These are phyloP conservation scores for Plasmodium adleri DNA, from an alignment of 169 alveolate species.

Conservation along the genomic window DNA sequence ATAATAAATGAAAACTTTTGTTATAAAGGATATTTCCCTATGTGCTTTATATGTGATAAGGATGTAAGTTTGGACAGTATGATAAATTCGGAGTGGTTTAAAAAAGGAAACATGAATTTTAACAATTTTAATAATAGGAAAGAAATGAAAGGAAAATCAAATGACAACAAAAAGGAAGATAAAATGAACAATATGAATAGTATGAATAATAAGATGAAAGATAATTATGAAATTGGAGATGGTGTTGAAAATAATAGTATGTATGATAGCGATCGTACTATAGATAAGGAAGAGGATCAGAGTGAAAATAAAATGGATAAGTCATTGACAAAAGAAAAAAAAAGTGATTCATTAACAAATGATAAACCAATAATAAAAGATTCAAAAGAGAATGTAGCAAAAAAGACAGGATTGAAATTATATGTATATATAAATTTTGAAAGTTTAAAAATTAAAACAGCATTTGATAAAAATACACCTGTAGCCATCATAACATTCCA, in stretches of 20 bases:
- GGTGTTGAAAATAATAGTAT: neutral
- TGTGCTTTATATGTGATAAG: slow-evolving; percentile 73
- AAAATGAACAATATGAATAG: neutral
- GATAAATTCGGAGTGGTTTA: slow-evolving; percentile 62
- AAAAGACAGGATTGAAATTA: slow-evolving; percentile 42
- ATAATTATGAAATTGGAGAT: neutral
- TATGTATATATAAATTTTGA: slow-evolving; percentile 68
- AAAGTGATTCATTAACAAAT: neutral
- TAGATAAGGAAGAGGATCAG: neutral
- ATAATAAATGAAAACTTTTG: slow-evolving; percentile 77
- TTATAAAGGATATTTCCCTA: slow-evolving; percentile 66
- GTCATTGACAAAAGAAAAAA: neutral
- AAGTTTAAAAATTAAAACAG: slow-evolving; percentile 64
- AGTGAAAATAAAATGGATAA: neutral
- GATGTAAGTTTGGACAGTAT: slow-evolving; percentile 27
- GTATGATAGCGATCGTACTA: neutral
- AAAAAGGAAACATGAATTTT: slow-evolving; percentile 35
- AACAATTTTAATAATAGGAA: slow-evolving; percentile 10
- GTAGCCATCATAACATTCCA: slow-evolving; percentile 67
- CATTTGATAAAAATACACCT: slow-evolving; percentile 58
- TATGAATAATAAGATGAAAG: neutral
- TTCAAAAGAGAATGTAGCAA: slow-evolving; percentile 3
- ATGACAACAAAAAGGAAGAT: neutral
- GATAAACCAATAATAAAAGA: neutral
- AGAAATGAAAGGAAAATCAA: neutral